Evolutionary conservation across 2,329 filamentous ascomycete genomes (phyloP), one percentile per base, ranked within the genome.

Genomic region (Emergomyces africanus): DNA sequence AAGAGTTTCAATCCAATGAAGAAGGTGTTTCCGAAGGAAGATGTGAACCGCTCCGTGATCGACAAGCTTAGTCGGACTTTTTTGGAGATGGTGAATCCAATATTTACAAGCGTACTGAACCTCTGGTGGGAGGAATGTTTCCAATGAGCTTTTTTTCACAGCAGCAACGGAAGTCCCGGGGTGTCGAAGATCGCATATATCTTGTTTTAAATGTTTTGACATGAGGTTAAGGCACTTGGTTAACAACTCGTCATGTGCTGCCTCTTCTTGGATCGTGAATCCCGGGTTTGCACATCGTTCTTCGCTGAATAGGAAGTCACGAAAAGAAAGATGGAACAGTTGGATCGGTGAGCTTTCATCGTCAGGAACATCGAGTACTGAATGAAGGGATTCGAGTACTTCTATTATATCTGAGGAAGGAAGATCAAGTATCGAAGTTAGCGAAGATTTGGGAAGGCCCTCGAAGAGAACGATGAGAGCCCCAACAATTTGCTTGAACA

Each of bases 291-390:
- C 37, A 41, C 57, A 55, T 18, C 33, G 54, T 41, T 46, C n/a
- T 20, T 33, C 53, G 39, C 64, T 60, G 25, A 69, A 50, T 18
- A 69, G 62, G 56, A 67, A 69, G 41, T 68, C 67, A 5, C 62
- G 61, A 59, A 69, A 69, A 8, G 67, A 69, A n/a, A 62, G 41
- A 58, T 69, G 68, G 10, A 68, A 60, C 23, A 65, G 51, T 44
- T 63, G 56, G 23, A 70, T 57, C 28, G 65, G 64, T 8, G n/a
- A n/a, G 37, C 58, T 18, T 18, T 48, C 28, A 20, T 64, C 59
- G 12, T 39, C 33, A 1, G 66, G 62, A 42, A 69, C 49, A 54
- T 61, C 59, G 20, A 69, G 56, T 23, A 69, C 65, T 0, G 67
- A 66, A 57, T 68, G 62, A 15, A 69, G 57, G 12, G 41, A 49